Percentiles rank a stretch among this genome's conserved stretches.
Conservation (phyloP, 306 rosid genomes). For the Trifolium subterraneum region DNA sequence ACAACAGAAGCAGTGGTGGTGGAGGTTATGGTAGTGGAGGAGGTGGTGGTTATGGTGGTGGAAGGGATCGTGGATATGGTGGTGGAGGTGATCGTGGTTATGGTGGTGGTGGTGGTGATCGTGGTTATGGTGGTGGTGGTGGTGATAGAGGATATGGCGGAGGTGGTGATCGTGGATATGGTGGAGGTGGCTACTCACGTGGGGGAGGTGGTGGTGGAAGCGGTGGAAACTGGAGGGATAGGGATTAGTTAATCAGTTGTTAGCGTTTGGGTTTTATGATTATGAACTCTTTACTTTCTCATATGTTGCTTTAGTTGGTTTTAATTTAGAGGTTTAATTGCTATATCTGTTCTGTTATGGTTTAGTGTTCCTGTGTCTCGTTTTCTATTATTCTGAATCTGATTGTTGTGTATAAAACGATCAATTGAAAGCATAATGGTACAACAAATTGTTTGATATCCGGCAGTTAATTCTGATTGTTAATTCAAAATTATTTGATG, state of each 20-base stretch:
- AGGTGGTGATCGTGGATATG: background rate
- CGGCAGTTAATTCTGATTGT: too few relatives aligned
- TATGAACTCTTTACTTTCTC: too few relatives aligned
- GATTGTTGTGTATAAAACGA: constrained; percentile 27
- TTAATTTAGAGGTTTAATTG: background rate
- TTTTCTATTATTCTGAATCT: constrained; percentile 19
- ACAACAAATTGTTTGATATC: too few relatives aligned
- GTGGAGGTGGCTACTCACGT: constrained; percentile 43
- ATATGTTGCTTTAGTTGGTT: background rate
- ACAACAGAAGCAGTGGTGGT: background rate
- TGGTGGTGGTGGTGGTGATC: background rate
- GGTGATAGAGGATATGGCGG: background rate
- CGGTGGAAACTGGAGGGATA: constrained; percentile 68
- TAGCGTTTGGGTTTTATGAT: background rate
- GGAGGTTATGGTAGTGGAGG: background rate
- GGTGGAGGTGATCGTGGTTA: background rate
- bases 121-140: background rate
- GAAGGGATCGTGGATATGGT: background rate
- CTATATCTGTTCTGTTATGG: background rate
- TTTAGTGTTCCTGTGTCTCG: constrained; percentile 23
- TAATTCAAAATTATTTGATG: too few relatives aligned
- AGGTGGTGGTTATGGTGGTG: background rate
- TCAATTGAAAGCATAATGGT: constrained; percentile 6
- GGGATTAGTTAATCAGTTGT: constrained; percentile 39
- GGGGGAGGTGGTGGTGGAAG: constrained; percentile 28